Percentiles rank a stretch among this genome's conserved stretches.
phyloP scores from a whole-genome alignment of 371 early-diverging fungal genomes.

The Fennellomyces sp. region DNA sequence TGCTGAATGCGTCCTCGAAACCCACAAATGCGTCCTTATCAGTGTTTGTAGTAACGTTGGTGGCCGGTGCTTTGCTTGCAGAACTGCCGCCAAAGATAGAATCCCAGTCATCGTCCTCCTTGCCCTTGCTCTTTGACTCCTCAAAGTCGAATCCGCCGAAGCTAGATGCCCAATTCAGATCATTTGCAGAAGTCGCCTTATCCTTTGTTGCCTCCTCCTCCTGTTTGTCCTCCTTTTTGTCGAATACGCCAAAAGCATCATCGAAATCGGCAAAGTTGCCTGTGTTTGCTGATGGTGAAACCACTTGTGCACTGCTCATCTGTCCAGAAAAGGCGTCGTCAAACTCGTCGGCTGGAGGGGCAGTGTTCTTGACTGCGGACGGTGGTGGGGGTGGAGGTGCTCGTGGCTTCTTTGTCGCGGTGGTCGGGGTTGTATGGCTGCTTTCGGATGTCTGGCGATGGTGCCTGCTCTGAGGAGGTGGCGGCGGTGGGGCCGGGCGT shows the following conservation, averaged over 20 bases:
- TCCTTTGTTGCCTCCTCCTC: not conserved
- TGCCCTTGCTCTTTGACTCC: not conserved
- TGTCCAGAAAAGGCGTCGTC: constrained; percentile 36
- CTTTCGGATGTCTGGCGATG: constrained; percentile 36
- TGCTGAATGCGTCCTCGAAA: not conserved
- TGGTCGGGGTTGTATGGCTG: constrained; percentile 8
- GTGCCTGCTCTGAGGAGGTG: constrained; percentile 52
- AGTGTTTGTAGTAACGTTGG: not conserved
- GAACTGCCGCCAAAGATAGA: constrained; percentile 41
- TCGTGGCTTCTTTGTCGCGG: constrained; percentile 4
- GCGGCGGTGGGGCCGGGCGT: constrained; percentile 31
- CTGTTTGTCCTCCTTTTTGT: not conserved
- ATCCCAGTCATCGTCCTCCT: constrained; percentile 41
- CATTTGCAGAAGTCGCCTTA: not conserved
- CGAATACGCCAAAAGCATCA: constrained; percentile 12
- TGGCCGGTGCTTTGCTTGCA: not conserved
- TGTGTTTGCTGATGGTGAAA: constrained; percentile 20
- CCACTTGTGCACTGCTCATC: constrained; percentile 35
- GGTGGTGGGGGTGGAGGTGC: not conserved
- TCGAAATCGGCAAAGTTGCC: constrained; percentile 32
- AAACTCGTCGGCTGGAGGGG: constrained; percentile 24
- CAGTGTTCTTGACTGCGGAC: no score
- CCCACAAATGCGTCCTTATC: not conserved
- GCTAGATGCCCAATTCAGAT: constrained; percentile 30
- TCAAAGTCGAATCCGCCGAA: constrained; percentile 38